Conservation (phyloP, 192 early-diverging fungal genomes). For the Allomyces arbusculus region DNA sequence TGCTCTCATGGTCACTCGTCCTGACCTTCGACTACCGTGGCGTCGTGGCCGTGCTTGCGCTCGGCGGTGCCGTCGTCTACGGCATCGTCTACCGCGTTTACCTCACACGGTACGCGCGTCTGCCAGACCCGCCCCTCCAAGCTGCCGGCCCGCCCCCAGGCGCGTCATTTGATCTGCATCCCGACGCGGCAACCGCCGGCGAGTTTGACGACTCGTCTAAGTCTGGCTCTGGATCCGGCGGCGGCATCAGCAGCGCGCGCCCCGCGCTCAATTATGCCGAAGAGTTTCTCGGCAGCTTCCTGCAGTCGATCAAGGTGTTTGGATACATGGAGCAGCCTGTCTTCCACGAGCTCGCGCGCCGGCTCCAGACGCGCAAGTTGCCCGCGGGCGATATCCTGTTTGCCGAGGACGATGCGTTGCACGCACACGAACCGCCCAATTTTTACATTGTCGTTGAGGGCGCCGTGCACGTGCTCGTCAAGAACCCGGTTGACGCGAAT, state of each 20-base stretch:
- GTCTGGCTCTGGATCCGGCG: background rate
- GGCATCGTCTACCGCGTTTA: slow-evolving; percentile 46
- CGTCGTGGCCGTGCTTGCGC: background rate
- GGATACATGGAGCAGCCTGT: slow-evolving; percentile 91
- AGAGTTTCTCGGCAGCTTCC: slow-evolving; percentile 60
- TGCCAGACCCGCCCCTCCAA: slow-evolving; percentile 27
- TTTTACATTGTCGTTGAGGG: slow-evolving; percentile 97
- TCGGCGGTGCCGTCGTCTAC: slow-evolving; percentile 14
- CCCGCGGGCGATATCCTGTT: slow-evolving; percentile 58
- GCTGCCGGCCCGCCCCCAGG: slow-evolving; percentile 10
- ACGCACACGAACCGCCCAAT: slow-evolving; percentile 21
- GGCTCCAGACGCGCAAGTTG: slow-evolving; percentile 57
- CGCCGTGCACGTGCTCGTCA: slow-evolving; percentile 71
- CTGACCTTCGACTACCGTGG: background rate
- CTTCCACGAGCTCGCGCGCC: slow-evolving; percentile 82
- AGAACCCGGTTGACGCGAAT: slow-evolving; percentile 7
- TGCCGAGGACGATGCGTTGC: slow-evolving; percentile 35
- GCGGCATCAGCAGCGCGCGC: background rate
- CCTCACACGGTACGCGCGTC: slow-evolving; percentile 48
- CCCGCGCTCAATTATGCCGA: slow-evolving; percentile 16
- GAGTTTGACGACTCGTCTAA: slow-evolving; percentile 8
- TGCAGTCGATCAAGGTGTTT: slow-evolving; percentile 82
- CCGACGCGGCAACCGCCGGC: slow-evolving; percentile 37
- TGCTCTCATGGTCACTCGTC: background rate
- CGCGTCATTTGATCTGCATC: slow-evolving; percentile 50